A percentile compares a stretch with the other conserved stretches of the same genome.
phyloP scores from a whole-genome alignment of 2,329 filamentous ascomycete species.

The Verticillium longisporum region DNA sequence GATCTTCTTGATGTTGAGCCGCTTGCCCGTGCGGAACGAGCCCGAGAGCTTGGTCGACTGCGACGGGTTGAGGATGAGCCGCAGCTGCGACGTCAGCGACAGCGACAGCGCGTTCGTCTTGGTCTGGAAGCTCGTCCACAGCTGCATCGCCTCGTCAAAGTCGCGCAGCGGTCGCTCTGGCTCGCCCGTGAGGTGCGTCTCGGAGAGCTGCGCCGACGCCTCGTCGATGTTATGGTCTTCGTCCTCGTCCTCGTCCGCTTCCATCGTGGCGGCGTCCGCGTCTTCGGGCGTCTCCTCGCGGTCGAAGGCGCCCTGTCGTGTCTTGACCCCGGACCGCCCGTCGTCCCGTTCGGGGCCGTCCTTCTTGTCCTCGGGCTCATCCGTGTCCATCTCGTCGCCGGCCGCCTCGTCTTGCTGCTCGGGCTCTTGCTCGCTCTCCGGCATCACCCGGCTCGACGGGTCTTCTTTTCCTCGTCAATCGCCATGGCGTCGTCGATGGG shows the following conservation, averaged over 20 bases:
- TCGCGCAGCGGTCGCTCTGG: conserved; percentile 33
- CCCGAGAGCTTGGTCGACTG: conserved; percentile 94
- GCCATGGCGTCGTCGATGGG: conserved; percentile 86
- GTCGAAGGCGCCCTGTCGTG: conserved; percentile 51
- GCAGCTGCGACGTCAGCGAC: conserved; percentile 86
- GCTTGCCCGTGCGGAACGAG: conserved; percentile 94
- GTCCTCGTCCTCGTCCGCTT: conserved; percentile 36
- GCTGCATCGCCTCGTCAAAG: conserved; percentile 54
- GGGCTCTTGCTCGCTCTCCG: conserved; percentile 46
- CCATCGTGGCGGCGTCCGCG: conserved; percentile 25
- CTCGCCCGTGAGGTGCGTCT: conserved; percentile 59
- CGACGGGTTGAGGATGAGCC: conserved; percentile 89
- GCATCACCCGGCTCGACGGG: conserved; percentile 37
- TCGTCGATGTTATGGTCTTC: conserved; percentile 30
- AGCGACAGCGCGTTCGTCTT: conserved; percentile 82
- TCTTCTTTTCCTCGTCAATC: conserved; percentile 69
- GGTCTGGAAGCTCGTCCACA: conserved; percentile 81
- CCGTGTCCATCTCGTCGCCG: conserved; percentile 36
- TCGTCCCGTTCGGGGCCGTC: conserved; percentile 37
- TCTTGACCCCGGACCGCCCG: conserved; percentile 52
- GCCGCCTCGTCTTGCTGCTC: conserved; percentile 31
- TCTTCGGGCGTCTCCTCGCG: conserved; percentile 35
- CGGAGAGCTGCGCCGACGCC: conserved; percentile 58
- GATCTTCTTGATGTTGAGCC: conserved; percentile 98
- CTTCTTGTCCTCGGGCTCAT: conserved; percentile 22